A percentile compares a stretch with the other conserved stretches of the same genome.
Conservation (phyloP, 1,284 basidiomycete genomes). For the Ceratobasidium sp. region DNA sequence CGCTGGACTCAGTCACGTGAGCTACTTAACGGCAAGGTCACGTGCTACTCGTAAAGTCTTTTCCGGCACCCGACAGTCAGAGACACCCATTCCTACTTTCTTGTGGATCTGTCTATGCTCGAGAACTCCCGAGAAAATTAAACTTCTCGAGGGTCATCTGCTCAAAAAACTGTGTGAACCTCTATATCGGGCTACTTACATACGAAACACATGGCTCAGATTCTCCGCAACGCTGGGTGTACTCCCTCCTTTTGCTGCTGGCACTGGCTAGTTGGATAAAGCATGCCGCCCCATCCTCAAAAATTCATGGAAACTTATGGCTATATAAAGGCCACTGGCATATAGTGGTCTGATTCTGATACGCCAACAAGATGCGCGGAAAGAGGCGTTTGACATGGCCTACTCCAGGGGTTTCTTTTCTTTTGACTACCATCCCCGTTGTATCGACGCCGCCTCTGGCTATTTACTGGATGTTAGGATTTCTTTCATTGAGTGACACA, state of each 20-base stretch:
- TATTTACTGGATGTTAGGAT: slow-evolving; percentile 1
- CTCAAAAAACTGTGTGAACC: slow-evolving; percentile 3
- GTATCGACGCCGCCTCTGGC: background rate
- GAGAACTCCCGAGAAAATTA: background rate
- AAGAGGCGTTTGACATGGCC: background rate
- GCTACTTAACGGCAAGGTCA: background rate
- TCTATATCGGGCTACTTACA: background rate
- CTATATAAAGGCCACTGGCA: slow-evolving; percentile 1
- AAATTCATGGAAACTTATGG: background rate
- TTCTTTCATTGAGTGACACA: background rate
- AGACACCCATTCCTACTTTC: background rate
- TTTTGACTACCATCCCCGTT: slow-evolving; percentile 1
- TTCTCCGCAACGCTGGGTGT: background rate
- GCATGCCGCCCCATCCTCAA: background rate
- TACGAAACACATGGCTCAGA: background rate
- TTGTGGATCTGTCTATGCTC: background rate
- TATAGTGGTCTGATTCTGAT: background rate
- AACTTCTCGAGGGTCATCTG: background rate
- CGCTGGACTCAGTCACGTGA: background rate
- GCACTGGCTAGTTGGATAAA: background rate
- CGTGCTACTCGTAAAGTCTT: background rate
- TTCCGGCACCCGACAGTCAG: background rate
- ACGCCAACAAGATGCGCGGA: background rate
- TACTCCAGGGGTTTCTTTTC: slow-evolving; percentile 21
- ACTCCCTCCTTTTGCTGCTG: background rate